A percentile compares a stretch with the other conserved stretches of the same genome.
These are phyloP conservation scores for Irpex sp. DNA, from an alignment of 1,284 basidiomycete genomes.

Conservation along the genomic window DNA sequence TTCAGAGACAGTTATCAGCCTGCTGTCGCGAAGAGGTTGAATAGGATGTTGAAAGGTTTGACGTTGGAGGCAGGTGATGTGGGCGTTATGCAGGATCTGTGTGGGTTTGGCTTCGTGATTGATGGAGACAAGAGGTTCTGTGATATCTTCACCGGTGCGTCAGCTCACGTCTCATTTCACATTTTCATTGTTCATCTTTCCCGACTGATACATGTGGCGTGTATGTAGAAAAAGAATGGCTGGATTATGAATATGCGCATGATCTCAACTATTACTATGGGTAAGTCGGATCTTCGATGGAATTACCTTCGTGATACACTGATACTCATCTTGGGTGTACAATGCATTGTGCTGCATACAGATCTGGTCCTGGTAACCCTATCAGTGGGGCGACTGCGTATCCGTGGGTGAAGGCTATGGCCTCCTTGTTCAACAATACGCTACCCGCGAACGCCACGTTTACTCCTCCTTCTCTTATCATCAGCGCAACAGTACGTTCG, in stretches of 20 bases:
- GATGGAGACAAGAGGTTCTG: constrained; percentile 36
- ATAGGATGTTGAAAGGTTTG: constrained; percentile 31
- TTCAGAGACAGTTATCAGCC: constrained; percentile 30
- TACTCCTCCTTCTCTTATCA: constrained; percentile 33
- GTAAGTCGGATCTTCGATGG: too few species aligned
- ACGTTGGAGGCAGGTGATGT: constrained; percentile 29
- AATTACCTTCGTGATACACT: not conserved
- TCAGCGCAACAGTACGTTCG: constrained; percentile 41
- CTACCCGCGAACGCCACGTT: constrained; percentile 21
- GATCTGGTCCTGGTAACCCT: constrained; percentile 39
- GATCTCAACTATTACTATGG: constrained; percentile 51
- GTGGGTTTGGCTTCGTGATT: constrained; percentile 35
- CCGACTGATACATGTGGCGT: not conserved
- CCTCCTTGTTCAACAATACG: constrained; percentile 30
- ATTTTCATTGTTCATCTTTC: not conserved
- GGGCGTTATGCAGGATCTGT: constrained; percentile 39
- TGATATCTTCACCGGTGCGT: constrained; percentile 16
- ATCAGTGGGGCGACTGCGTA: constrained; percentile 33
- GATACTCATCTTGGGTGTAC: not conserved
- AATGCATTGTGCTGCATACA: constrained; percentile 4
- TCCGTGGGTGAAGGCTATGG: constrained; percentile 36
- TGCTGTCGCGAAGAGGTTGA: constrained; percentile 29
- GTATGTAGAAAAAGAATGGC: constrained; percentile 46
- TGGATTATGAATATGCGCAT: constrained; percentile 44
- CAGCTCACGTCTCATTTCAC: not conserved